Evolutionary conservation across 2,329 filamentous ascomycete species (phyloP).

Genomic region (Cladobotryum protrusum): DNA sequence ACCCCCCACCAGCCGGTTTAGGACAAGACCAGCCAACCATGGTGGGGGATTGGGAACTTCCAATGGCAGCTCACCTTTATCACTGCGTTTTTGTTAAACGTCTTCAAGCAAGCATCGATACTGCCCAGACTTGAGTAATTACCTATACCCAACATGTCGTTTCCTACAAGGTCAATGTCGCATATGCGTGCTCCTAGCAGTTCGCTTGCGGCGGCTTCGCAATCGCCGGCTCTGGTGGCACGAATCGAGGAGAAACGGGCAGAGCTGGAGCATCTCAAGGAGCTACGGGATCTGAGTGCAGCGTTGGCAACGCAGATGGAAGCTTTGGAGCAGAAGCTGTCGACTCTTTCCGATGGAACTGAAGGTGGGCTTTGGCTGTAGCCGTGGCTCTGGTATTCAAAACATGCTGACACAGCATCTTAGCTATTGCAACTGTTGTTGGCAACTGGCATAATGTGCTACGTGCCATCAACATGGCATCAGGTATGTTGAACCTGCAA

Average conservation of each 20-base stretch:
- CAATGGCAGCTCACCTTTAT: neutral
- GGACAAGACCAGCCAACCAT: neutral
- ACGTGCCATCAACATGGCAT: constrained; percentile 80
- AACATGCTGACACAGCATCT: constrained; percentile 18
- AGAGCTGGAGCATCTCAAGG: constrained; percentile 71
- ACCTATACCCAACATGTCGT: constrained; percentile 42
- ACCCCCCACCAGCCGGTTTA: neutral
- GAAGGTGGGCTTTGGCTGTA: constrained; percentile 52
- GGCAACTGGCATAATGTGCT: constrained; percentile 86
- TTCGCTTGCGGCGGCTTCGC: constrained; percentile 44
- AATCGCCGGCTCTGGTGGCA: constrained; percentile 64
- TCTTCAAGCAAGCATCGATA: neutral
- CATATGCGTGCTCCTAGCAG: constrained; percentile 60
- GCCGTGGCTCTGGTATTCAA: neutral
- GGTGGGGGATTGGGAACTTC: neutral
- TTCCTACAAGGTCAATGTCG: constrained; percentile 51
- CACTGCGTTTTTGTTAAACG: neutral
- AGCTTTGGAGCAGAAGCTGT: constrained; percentile 68
- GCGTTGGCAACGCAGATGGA: constrained; percentile 79
- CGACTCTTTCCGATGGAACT: constrained; percentile 72
- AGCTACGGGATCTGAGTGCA: constrained; percentile 72
- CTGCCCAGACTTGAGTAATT: neutral
- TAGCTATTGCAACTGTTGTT: constrained; percentile 77
- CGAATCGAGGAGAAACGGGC: constrained; percentile 82
- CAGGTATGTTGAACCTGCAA: constrained; percentile 48